Evolutionary conservation across 805 yeast genomes (phyloP).

Genomic region (Lipomyces yamanashiensis): DNA sequence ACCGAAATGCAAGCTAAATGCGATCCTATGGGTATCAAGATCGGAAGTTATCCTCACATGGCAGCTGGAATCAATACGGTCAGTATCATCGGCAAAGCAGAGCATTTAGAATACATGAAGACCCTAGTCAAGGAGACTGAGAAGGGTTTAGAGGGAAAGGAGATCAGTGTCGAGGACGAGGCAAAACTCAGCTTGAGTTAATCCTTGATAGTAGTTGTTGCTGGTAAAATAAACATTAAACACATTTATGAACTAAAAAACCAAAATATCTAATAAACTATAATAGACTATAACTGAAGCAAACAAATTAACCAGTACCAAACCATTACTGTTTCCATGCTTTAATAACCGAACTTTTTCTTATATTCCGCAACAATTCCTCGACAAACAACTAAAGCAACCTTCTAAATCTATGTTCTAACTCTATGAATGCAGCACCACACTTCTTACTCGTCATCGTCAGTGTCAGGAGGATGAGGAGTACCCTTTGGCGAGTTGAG

Average conservation of each 20-base stretch:
- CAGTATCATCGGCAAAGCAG: constrained; percentile 67
- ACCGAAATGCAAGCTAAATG: constrained; percentile 55
- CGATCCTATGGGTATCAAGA: constrained; percentile 55
- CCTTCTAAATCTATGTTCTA: background rate
- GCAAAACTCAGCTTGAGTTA: constrained; percentile 34
- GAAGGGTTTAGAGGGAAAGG: constrained; percentile 57
- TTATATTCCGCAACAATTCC: background rate
- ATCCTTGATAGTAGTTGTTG: background rate
- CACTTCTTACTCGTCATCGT: constrained; percentile 71
- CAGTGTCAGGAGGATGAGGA: constrained; percentile 91
- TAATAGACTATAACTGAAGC: background rate
- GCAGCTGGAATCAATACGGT: constrained; percentile 67
- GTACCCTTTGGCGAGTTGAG: constrained; percentile 96
- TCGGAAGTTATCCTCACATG: constrained; percentile 87
- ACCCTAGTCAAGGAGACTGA: constrained; percentile 55
- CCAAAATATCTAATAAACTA: background rate
- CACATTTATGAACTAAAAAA: background rate
- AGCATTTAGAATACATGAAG: constrained; percentile 48
- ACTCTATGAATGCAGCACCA: background rate
- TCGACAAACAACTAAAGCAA: too few relatives aligned
- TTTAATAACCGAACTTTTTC: background rate
- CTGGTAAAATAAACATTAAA: background rate
- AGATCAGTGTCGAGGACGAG: constrained; percentile 64
- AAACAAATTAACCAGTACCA: background rate
- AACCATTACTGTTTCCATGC: background rate